Percentiles rank a stretch among this genome's conserved stretches.
Evolutionary conservation across 2,329 filamentous ascomycete genomes (phyloP).

Genomic region (Colletotrichum chlorophyti): DNA sequence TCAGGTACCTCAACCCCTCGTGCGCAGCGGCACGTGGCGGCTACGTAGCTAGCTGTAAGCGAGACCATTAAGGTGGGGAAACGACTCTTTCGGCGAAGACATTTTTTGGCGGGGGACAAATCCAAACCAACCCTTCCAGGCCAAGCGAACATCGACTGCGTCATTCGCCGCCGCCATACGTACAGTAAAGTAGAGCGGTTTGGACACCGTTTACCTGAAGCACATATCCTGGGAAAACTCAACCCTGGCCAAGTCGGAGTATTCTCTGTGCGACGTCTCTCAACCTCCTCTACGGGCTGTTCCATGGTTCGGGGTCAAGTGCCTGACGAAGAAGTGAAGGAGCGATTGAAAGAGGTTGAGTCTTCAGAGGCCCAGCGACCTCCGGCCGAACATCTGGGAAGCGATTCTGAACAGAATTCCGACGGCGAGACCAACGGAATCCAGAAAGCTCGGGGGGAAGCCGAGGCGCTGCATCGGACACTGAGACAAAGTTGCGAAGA

Average conservation of each 20-base stretch:
- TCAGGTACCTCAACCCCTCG: too few species aligned
- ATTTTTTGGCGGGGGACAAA: background rate
- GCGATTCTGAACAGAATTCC: background rate
- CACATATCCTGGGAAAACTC: too few species aligned
- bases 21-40: background rate
- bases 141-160: constrained; percentile 1
- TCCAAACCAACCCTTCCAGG: background rate
- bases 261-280: too few species aligned
- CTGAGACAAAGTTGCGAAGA: constrained; percentile 39
- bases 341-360: constrained; percentile 3
- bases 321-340: background rate
- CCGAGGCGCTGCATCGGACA: background rate
- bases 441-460: background rate
- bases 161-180: background rate
- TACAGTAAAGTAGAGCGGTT: too few species aligned
- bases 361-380: background rate
- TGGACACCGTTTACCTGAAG: too few species aligned
- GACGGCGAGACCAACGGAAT: background rate
- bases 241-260: too few species aligned
- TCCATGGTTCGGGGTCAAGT: constrained; percentile 1
- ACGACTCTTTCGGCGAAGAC: background rate
- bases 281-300: too few species aligned
- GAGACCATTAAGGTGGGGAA: background rate
- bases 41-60: background rate
- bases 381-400: background rate